phyloP scores from a whole-genome alignment of 2,329 filamentous ascomycete genomes.

The Grosmannia serpens region DNA sequence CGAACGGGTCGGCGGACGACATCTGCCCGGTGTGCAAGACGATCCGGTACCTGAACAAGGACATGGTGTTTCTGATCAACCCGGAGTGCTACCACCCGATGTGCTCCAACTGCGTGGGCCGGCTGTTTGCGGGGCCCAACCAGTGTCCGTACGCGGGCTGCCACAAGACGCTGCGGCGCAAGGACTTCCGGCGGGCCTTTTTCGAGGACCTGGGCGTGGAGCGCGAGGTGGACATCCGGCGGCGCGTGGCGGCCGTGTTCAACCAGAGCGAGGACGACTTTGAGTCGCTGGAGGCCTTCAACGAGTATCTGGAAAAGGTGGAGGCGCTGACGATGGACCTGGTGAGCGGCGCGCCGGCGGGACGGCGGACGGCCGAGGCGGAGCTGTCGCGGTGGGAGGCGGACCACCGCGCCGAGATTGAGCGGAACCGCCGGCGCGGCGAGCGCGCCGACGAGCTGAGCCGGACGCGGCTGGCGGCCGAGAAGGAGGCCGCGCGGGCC shows the following conservation, averaged over 20 bases:
- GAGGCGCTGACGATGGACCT: conserved; percentile 87
- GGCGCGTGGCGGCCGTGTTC: conserved; percentile 67
- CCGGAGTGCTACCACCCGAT: conserved; percentile 98
- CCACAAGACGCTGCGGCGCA: conserved; percentile 72
- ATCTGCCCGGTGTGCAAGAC: conserved; percentile 97
- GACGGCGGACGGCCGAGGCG: conserved; percentile 28
- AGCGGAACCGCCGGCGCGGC: conserved; percentile 42
- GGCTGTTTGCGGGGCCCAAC: conserved; percentile 86
- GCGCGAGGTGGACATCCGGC: conserved; percentile 84
- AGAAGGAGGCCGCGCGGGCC: conserved; percentile 54
- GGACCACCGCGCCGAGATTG: conserved; percentile 57
- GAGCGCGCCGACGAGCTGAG: conserved; percentile 42
- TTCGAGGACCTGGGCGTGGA: conserved; percentile 84
- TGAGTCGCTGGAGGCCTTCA: conserved; percentile 69
- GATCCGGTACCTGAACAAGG: conserved; percentile 84
- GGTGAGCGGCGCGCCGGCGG: conserved; percentile 54
- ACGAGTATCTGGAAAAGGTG: conserved; percentile 89
- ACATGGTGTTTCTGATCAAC: conserved; percentile 93
- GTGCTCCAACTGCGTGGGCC: conserved; percentile 91
- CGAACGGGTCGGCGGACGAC: conserved; percentile 33
- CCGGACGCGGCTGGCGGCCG: conserved; percentile 45
- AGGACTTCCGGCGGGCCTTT: conserved; percentile 75
- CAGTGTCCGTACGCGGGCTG: conserved; percentile 88
- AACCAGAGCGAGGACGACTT: conserved; percentile 90
- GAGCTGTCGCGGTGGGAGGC: conserved; percentile 59